Evolutionary conservation across 164 flowering plant genomes (phyloP), one percentile per base, ranked within the genome.

Genomic region (Pachysandra terminalis): DNA sequence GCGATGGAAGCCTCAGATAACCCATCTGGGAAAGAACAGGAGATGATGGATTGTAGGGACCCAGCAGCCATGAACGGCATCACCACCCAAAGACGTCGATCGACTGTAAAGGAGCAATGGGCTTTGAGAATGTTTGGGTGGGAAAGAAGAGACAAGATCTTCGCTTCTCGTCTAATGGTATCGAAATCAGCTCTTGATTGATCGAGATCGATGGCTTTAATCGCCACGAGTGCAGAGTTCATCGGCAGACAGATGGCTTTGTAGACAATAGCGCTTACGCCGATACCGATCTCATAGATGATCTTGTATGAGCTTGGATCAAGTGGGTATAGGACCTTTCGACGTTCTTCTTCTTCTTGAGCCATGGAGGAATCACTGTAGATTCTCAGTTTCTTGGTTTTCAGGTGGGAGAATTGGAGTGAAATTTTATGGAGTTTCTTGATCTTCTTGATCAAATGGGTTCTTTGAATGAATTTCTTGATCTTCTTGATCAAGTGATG

Each of bases 31-130:
- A 81, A 90, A 1, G 85, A 65, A 24, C 88, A 81, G 0, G 89
- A 45, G 25, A 93, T 82, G 14, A 89, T 86, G 59, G 96, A 90
- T 32, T 87, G 92, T 0, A 90, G 73, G 15, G 98, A 93, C 0
- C 98, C 98, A 5, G 80, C 80, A 2, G 92, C 79, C 97, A 90
- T 85, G 82, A 89, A 93, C 0, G 98, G 98, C 98, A 89, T 90
- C 6, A 93, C 94, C 0, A 90, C 93, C 96, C 97, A 93, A 25
- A 90, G 93, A 21, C 75, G 80, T 23, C 79, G 85, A 19, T 75
- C 83, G 0, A 87, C 97, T 7, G 85, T 84, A 83, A 90, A 93
- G 49, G 86, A 87, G 68, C 96, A 88, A 64, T 85, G 90, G 25
- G 90, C 87, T 24, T 59, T 74, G 58, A 93, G 93, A 71, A 93